Base-by-base conservation (phyloP, 192 early-diverging fungal species). In the Umbelopsis sp. region DNA sequence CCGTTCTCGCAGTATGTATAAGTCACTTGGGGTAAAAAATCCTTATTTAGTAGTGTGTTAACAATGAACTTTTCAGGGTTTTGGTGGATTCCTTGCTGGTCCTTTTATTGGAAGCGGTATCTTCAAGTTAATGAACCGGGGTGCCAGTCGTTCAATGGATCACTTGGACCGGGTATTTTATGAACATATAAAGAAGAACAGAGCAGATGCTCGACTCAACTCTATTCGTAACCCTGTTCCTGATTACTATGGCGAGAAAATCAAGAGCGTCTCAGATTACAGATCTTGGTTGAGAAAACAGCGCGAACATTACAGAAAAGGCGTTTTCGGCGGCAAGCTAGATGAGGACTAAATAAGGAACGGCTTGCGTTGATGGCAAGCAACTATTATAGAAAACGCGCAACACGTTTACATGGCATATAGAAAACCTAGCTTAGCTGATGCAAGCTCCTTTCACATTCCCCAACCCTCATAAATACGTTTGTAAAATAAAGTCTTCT, bases 181-280 rank as follows among this genome's bases (percentile, higher is more conserved):
- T 73, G 79, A 84, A 31, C 90, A 88, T 38, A 78, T 93, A 41
- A 80, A 77, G 66, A 80, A 74, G 29, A 91, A 93, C 74, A 76
- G 92, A 11, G 90, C 90, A 5, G 88, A 91, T 47, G 87, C 92
- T 14, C 76, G 80, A 34, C 77, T 87, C 32, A 86, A 91, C 69
- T 91, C 90, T 10, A 78, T 90, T 9, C 83, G 85, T 66, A 91
- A 94, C 78, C 91, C 91, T 65, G 83, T 95, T 70, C 95, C 95
- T 20, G 94, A 96, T 83, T 97, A 91, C 77, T 97, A 96, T 72
- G 94, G 93, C 45, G 95, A 97, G 72, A 95, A 94, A 75, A 93
- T 98, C 81, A 88, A 89, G 66, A 92, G 90, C 47, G 88, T 98
- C 32, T 49, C 70, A 9, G 93, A 87, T 52, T 98, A 98, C 76